These are phyloP conservation scores for Phialocephala subalpina DNA, from an alignment of 2,329 filamentous ascomycete genomes.

Conservation along the genomic window DNA sequence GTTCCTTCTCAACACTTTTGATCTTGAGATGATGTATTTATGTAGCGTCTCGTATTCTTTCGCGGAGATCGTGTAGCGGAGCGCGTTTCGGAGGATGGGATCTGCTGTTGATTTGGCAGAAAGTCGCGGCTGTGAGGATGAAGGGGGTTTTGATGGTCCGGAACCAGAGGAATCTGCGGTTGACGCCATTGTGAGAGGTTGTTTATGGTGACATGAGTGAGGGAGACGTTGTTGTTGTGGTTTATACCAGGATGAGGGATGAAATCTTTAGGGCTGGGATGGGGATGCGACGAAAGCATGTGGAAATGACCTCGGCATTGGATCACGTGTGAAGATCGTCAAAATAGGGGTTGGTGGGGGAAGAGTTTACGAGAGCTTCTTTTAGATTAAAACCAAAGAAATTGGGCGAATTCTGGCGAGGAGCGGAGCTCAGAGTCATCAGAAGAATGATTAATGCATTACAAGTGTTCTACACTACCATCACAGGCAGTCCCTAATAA, in stretches of 20 bases:
- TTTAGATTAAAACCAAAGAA: too few relatives aligned
- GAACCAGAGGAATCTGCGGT: slow-evolving; percentile 9
- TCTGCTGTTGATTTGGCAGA: slow-evolving; percentile 55
- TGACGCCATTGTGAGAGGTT: slow-evolving; percentile 5
- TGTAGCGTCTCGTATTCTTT: slow-evolving; percentile 88
- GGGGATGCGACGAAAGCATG: neutral
- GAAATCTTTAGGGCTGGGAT: slow-evolving; percentile 1
- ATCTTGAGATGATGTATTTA: slow-evolving; percentile 80
- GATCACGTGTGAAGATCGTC: neutral
- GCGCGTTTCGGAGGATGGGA: slow-evolving; percentile 81
- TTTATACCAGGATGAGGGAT: neutral
- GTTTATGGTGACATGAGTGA: slow-evolving; percentile 1
- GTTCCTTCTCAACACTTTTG: slow-evolving; percentile 62
- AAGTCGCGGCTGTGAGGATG: slow-evolving; percentile 26
- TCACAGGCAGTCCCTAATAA: slow-evolving; percentile 8
- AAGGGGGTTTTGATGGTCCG: slow-evolving; percentile 17
- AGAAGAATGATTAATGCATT: slow-evolving; percentile 6
- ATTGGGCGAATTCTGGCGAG: too few relatives aligned
- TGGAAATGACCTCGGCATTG: slow-evolving; percentile 14
- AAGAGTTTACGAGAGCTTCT: neutral
- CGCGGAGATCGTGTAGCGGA: slow-evolving; percentile 86
- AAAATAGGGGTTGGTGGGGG: neutral
- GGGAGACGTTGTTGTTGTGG: neutral
- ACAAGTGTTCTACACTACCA: slow-evolving; percentile 8
- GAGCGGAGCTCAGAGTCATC: neutral